phyloP scores from a whole-genome alignment of 2,329 filamentous ascomycete species.

The Penicillium sp. region DNA sequence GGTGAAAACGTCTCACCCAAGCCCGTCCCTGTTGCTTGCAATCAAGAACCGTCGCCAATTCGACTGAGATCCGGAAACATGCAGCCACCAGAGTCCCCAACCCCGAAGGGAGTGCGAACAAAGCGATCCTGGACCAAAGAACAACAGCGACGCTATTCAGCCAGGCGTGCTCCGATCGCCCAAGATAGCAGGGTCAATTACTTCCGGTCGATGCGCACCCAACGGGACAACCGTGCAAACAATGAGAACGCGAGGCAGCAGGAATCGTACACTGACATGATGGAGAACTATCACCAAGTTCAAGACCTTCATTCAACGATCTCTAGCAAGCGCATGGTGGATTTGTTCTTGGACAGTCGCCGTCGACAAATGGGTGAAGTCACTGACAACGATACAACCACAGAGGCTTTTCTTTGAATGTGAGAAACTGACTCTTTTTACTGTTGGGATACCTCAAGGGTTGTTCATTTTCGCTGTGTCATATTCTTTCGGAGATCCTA shows the following conservation, averaged over 20 bases:
- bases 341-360: conserved; percentile 37
- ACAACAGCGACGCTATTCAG: conserved; percentile 25
- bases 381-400: conserved; percentile 16
- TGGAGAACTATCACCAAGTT: conserved; percentile 19
- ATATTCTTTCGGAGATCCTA: neutral
- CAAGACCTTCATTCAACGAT: conserved; percentile 27
- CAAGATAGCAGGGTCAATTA: conserved; percentile 24
- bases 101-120: conserved; percentile 21
- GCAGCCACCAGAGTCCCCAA: conserved; percentile 31
- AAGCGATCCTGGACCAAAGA: conserved; percentile 22
- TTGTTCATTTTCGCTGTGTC: neutral
- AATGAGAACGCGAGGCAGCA: conserved; percentile 33
- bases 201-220: conserved; percentile 29
- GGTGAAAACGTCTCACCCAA: conserved; percentile 1
- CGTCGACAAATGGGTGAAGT: conserved; percentile 25
- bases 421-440: neutral
- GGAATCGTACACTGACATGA: conserved; percentile 14
- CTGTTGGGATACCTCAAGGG: neutral
- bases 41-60: conserved; percentile 23
- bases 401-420: conserved; percentile 30
- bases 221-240: conserved; percentile 22
- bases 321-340: conserved; percentile 40
- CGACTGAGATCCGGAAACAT: conserved; percentile 23
- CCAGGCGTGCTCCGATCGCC: conserved; percentile 19
- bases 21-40: neutral